Base-by-base conservation (phyloP, 306 rosid species). In the Lathyrus oleraceus region DNA sequence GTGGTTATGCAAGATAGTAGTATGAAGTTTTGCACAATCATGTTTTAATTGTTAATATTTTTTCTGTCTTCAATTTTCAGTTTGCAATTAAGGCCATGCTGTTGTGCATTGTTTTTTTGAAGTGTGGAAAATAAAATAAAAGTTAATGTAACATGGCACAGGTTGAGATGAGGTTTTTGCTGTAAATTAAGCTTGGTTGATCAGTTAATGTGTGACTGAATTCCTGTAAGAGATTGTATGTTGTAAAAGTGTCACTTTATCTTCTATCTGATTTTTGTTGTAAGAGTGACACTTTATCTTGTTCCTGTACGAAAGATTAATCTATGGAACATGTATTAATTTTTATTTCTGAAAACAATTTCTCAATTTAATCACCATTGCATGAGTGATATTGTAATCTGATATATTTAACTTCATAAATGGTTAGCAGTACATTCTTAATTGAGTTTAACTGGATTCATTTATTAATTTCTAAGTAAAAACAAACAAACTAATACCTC, bases 1-100 rank as follows among this genome's bases (percentile, higher is more conserved):
- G 73, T 51, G 54, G 27, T 56, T 66, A 64, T 59, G 72, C 78
- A 27, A 66, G 66, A 53, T 75, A 61, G 67, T 87, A 76, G 81
- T 63, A 7, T 45, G 39, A 73, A 14, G 47, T 53, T 39, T 20
- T 42, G 45, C 35, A 19, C 19, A 48, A 65, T 40, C 78, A 32
- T 52, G 59, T 70, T 70, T 56, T 63, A 43, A 54, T 57, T 56
- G 52, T 74, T 40, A n/a, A 69, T 73, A 63, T 38, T 58, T 19
- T 65, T 28, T 65, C 13, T 21, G 8, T 35, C 8, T 21, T 66
- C 79, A 4, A 42, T 54, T 74, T 67, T 17, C 61, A 2, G 49
- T 63, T 65, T 70, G 40, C 66, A 53, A 69, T 65, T 36, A 61
- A 60, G 51, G 64, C 64, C 56, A 51, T 49, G 79, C 13, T 68